phyloP scores from a whole-genome alignment of 2,329 filamentous ascomycete species.

The Fusarium annulatum region DNA sequence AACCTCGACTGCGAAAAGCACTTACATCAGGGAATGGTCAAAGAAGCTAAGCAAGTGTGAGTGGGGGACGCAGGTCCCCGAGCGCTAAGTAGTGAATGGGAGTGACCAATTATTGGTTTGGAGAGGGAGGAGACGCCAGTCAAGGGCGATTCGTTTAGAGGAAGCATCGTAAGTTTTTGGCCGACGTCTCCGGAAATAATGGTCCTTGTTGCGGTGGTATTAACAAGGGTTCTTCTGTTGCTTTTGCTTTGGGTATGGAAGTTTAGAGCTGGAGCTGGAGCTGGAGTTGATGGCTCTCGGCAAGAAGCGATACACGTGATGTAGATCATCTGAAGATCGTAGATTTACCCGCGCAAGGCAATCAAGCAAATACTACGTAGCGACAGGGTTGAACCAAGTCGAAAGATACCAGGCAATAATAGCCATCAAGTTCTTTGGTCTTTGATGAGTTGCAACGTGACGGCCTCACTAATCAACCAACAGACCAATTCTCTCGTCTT shows the following conservation, averaged over 20 bases:
- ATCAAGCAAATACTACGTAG: not conserved
- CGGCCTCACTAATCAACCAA: not conserved
- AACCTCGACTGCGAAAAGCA: constrained; percentile 4
- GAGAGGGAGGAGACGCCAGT: constrained; percentile 11
- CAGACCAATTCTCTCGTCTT: not conserved
- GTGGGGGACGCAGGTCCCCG: constrained; percentile 27
- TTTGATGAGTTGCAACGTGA: not conserved
- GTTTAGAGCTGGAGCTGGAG: not conserved
- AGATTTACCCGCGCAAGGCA: not conserved
- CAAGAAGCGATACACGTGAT: constrained; percentile 18
- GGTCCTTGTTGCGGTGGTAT: not conserved
- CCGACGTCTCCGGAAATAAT: constrained; percentile 2
- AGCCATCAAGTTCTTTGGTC: not conserved
- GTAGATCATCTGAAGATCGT: constrained; percentile 13
- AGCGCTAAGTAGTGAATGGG: constrained; percentile 13
- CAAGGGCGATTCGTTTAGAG: constrained; percentile 16
- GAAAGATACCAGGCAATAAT: not conserved
- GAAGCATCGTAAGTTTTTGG: constrained; percentile 8
- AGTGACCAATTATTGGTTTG: constrained; percentile 30
- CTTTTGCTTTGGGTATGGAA: not conserved
- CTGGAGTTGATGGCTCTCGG: constrained; percentile 4
- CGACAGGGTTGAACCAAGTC: not conserved
- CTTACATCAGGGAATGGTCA: constrained; percentile 10
- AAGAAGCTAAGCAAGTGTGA: not conserved
- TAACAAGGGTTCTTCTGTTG: not conserved